A percentile compares a stretch with the other conserved stretches of the same genome.
Evolutionary conservation across 805 yeast genomes (phyloP).

Genomic region (Saccharomycopsis microspora): DNA sequence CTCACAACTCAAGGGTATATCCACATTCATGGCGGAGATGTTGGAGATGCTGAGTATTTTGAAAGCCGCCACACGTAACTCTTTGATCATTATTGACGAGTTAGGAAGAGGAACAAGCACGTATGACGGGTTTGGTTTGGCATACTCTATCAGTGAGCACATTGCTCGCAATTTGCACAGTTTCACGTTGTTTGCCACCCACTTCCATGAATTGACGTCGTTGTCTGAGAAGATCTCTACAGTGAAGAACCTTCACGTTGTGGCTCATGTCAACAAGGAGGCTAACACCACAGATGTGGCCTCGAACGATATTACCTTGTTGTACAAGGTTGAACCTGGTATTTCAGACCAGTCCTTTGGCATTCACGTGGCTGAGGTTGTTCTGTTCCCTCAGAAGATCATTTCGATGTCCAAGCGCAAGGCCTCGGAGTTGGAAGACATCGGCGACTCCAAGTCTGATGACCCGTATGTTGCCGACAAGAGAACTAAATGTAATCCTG

Average conservation of each 20-base stretch:
- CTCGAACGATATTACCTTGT: constrained; percentile 64
- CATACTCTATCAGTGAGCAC: constrained; percentile 91
- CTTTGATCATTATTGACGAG: constrained; percentile 85
- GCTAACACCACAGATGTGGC: constrained; percentile 20
- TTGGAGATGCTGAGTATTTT: constrained; percentile 83
- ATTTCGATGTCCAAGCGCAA: constrained; percentile 92
- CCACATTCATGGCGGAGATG: constrained; percentile 97
- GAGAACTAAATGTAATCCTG: constrained; percentile 35
- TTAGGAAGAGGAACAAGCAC: constrained; percentile 81
- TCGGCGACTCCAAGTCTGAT: constrained; percentile 26
- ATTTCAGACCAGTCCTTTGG: constrained; percentile 94
- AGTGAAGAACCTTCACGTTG: constrained; percentile 82
- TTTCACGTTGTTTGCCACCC: constrained; percentile 89
- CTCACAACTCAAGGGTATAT: constrained; percentile 91
- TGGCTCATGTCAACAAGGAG: constrained; percentile 55
- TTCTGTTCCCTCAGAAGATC: constrained; percentile 83
- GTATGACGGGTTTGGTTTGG: constrained; percentile 95
- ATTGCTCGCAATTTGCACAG: constrained; percentile 61
- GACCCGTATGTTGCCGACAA: constrained; percentile 35
- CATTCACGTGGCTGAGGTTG: constrained; percentile 94
- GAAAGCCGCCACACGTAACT: constrained; percentile 64
- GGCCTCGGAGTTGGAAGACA: constrained; percentile 74
- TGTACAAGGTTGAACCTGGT: constrained; percentile 95
- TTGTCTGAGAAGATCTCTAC: constrained; percentile 50
- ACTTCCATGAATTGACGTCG: constrained; percentile 90